Percentiles rank a stretch among this genome's conserved stretches.
These are phyloP conservation scores for Puccinia sorghi DNA, from an alignment of 1,284 basidiomycete genomes.

Conservation along the genomic window DNA sequence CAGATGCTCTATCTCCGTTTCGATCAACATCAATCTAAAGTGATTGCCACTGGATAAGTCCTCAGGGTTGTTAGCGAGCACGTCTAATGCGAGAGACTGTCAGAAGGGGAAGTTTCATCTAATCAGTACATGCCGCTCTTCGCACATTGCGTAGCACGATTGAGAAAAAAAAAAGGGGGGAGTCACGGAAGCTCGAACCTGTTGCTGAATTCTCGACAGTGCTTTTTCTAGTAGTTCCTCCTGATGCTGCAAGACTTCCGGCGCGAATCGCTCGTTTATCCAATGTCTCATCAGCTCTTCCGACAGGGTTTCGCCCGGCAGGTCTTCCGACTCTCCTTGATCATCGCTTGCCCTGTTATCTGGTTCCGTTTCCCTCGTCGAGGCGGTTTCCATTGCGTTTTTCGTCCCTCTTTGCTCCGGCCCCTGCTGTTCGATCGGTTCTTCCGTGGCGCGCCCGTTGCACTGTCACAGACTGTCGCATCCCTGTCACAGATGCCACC, in stretches of 20 bases:
- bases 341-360: neutral
- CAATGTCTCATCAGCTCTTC: slow-evolving; percentile 42
- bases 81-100: slow-evolving; percentile 41
- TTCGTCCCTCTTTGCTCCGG: neutral
- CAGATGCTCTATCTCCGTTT: slow-evolving; percentile 44
- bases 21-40: slow-evolving; percentile 46
- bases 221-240: slow-evolving; percentile 31
- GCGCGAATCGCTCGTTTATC: slow-evolving; percentile 45
- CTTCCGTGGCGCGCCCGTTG: neutral
- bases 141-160: neutral
- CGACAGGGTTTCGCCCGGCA: slow-evolving; percentile 14
- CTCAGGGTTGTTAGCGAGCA: slow-evolving; percentile 21
- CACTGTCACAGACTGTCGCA: no score
- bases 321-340: neutral
- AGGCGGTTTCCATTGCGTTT: neutral
- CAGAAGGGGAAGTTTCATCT: neutral
- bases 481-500: no score
- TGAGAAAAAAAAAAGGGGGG: neutral
- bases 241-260: slow-evolving; percentile 44
- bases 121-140: neutral
- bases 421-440: neutral
- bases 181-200: neutral
- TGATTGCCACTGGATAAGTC: slow-evolving; percentile 39
- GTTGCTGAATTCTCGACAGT: slow-evolving; percentile 35
- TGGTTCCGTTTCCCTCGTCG: neutral